These are phyloP conservation scores for Leccinum subspadiceum DNA, from an alignment of 1,284 basidiomycete genomes.

Conservation along the genomic window DNA sequence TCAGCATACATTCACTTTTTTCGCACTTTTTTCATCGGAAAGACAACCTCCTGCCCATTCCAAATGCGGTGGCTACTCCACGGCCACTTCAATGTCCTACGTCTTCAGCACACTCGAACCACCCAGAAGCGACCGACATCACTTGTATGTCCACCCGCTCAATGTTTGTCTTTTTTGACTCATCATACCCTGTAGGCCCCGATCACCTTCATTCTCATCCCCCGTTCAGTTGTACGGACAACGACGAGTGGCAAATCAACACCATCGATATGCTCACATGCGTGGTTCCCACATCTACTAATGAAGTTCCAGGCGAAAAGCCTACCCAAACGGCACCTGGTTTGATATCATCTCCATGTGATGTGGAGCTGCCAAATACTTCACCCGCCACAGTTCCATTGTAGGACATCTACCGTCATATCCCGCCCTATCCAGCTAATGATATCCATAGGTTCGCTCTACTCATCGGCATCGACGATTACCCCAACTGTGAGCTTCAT, in stretches of 20 bases:
- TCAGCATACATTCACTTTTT: background rate
- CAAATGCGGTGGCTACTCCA: background rate
- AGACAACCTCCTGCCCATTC: background rate
- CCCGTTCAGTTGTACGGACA: too few relatives aligned
- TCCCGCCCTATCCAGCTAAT: background rate
- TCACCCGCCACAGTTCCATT: background rate
- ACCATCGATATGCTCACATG: background rate
- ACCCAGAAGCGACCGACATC: background rate
- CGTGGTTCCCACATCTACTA: background rate
- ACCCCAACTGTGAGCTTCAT: conserved; percentile 34
- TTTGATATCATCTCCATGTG: background rate
- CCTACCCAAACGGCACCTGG: background rate
- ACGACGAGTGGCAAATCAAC: too few relatives aligned
- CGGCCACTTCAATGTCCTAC: background rate
- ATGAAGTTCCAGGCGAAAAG: background rate
- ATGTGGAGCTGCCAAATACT: background rate
- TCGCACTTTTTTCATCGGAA: background rate
- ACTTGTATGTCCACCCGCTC: background rate
- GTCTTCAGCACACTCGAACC: background rate
- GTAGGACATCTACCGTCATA: background rate
- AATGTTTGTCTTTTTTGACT: background rate
- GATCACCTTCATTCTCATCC: too few relatives aligned
- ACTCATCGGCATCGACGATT: conserved; percentile 58
- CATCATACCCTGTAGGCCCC: too few relatives aligned
- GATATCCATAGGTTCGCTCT: conserved; percentile 45